Evolutionary conservation across 495 filamentous ascomycete genomes (phyloP).

Genomic region (Tuber calosporum): DNA sequence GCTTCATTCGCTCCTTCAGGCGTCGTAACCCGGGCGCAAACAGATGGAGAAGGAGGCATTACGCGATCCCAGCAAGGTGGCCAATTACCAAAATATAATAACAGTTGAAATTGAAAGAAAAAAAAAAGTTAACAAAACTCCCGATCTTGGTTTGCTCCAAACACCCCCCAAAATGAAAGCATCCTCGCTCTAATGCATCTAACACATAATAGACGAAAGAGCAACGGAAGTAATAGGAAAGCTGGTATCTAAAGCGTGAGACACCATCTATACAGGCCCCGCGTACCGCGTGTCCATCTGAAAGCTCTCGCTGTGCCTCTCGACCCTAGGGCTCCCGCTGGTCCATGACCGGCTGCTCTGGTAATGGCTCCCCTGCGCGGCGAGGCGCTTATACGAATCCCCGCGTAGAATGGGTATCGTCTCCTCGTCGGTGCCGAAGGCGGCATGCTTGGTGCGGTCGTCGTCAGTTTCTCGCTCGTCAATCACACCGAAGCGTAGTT

Average conservation of each 20-base stretch:
- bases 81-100: not conserved
- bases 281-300: constrained; percentile 19
- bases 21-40: not conserved
- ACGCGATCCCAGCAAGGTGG: not conserved
- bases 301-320: constrained; percentile 5
- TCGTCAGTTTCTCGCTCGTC: constrained; percentile 23
- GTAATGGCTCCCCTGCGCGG: constrained; percentile 24
- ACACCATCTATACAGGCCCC: not conserved
- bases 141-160: not conserved
- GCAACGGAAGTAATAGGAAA: not conserved
- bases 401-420: constrained; percentile 23
- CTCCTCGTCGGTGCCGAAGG: constrained; percentile 26
- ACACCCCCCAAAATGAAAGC: not conserved
- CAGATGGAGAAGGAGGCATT: not conserved
- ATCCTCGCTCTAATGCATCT: not conserved
- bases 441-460: constrained; percentile 30
- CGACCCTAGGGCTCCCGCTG: constrained; percentile 33
- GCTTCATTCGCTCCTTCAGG: not conserved
- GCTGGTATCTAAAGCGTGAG: not conserved
- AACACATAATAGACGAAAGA: not conserved
- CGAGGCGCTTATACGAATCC: constrained; percentile 26
- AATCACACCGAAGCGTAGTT: constrained; percentile 44
- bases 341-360: constrained; percentile 41
- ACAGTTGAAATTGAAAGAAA: not conserved
- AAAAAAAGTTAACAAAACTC: not conserved